A percentile compares a stretch with the other conserved stretches of the same genome.
phyloP scores from a whole-genome alignment of 805 yeast species.

The Metschnikowia continentalis region DNA sequence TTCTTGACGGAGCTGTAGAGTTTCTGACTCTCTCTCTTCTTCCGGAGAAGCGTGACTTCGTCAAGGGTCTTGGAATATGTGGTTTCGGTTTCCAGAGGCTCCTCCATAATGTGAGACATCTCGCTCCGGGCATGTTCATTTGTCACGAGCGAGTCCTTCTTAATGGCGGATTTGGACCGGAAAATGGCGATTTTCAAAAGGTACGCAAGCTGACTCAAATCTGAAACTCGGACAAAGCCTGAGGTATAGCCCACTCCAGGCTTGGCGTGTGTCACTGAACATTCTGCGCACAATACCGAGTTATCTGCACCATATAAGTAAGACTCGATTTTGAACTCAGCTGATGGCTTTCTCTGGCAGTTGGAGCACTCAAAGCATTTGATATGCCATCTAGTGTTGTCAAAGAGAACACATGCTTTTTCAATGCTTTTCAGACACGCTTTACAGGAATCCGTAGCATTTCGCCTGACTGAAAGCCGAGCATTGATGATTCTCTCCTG shows the following conservation, averaged over 20 bases:
- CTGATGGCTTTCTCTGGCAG: conserved; percentile 41
- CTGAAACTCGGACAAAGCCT: conserved; percentile 63
- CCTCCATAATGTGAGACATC: conserved; percentile 17
- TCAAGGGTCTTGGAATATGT: conserved; percentile 66
- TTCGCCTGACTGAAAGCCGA: conserved; percentile 45
- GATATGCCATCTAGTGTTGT: conserved; percentile 75
- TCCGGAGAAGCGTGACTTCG: conserved; percentile 72
- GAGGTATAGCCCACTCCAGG: conserved; percentile 20
- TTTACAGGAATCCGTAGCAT: conserved; percentile 73
- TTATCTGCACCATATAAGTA: conserved; percentile 16
- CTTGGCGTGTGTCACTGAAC: conserved; percentile 46
- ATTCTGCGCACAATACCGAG: conserved; percentile 55
- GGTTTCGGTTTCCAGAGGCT: conserved; percentile 30
- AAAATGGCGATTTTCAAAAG: conserved; percentile 80
- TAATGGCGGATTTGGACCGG: conserved; percentile 63
- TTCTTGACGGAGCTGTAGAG: conserved; percentile 52
- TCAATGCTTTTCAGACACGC: conserved; percentile 75
- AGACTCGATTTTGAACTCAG: conserved; percentile 12
- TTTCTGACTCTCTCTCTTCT: conserved; percentile 63
- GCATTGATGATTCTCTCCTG: conserved; percentile 7
- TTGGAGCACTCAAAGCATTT: conserved; percentile 64
- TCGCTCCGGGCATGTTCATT: conserved; percentile 8
- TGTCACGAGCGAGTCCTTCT: conserved; percentile 10
- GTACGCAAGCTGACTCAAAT: conserved; percentile 69
- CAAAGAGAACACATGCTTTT: conserved; percentile 65